Conservation (phyloP, 2,329 filamentous ascomycete genomes). For the Pseudogymnoascus sp. region DNA sequence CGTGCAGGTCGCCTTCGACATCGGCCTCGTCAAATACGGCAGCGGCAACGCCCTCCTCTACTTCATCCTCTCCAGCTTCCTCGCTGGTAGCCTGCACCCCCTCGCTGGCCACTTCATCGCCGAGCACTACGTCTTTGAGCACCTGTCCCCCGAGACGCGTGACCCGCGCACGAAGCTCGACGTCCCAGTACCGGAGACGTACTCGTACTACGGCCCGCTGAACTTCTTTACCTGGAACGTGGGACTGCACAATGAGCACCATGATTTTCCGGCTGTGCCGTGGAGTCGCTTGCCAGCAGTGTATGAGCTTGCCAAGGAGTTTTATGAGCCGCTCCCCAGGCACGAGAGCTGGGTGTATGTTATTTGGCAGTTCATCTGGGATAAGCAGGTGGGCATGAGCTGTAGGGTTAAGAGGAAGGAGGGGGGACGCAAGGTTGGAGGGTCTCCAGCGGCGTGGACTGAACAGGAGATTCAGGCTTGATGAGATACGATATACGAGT, state of each 20-base stretch:
- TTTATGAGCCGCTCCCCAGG: conserved; percentile 79
- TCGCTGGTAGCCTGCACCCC: conserved; percentile 88
- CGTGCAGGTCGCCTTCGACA: conserved; percentile 73
- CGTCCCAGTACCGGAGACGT: conserved; percentile 76
- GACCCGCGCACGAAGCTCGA: conserved; percentile 47
- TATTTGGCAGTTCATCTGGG: conserved; percentile 91
- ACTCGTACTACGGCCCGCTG: conserved; percentile 89
- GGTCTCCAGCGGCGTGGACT: conserved; percentile 49
- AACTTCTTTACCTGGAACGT: conserved; percentile 97
- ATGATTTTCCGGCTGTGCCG: conserved; percentile 94
- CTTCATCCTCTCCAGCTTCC: conserved; percentile 81
- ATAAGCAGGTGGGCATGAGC: conserved; percentile 80
- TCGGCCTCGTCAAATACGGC: conserved; percentile 52
- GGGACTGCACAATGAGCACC: conserved; percentile 95
- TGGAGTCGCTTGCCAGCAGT: conserved; percentile 81
- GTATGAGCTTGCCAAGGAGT: conserved; percentile 76
- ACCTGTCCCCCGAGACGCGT: conserved; percentile 39
- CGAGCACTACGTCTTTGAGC: conserved; percentile 82
- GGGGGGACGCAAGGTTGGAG: conserved; percentile 52
- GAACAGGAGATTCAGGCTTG: conserved; percentile 62
- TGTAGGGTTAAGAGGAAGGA: conserved; percentile 89
- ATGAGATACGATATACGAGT: conserved; percentile 17
- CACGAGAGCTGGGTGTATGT: conserved; percentile 90
- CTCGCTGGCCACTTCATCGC: conserved; percentile 97
- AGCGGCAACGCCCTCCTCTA: conserved; percentile 67